These are phyloP conservation scores for Apostasia shenzhenica DNA, from an alignment of 106 monocot genomes.

Conservation along the genomic window DNA sequence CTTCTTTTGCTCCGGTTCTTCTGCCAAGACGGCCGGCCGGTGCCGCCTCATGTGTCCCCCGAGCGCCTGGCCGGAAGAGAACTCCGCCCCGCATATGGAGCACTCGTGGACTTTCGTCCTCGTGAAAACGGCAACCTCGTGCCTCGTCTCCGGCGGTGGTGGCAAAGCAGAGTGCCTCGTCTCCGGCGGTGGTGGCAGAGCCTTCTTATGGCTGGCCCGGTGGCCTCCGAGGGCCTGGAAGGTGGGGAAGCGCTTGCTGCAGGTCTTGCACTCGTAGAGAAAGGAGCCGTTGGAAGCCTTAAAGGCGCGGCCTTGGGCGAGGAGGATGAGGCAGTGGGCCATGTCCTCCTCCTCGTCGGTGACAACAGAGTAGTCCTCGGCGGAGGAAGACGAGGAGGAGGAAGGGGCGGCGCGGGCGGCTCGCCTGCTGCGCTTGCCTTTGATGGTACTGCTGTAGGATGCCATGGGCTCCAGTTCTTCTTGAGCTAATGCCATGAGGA, in stretches of 20 bases:
- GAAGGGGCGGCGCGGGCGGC: neutral
- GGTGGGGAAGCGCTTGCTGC: conserved; percentile 57
- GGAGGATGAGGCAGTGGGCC: conserved; percentile 70
- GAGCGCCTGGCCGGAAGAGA: conserved; percentile 83
- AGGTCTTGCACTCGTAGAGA: conserved; percentile 64
- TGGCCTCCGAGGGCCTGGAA: conserved; percentile 88
- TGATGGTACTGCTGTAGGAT: conserved; percentile 1
- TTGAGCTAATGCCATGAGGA: neutral
- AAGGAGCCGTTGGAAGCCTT: conserved; percentile 9
- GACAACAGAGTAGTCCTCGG: conserved; percentile 2
- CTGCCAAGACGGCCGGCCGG: conserved; percentile 19
- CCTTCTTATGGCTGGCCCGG: conserved; percentile 76
- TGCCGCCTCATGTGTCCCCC: conserved; percentile 99
- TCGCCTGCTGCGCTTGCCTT: conserved; percentile 5
- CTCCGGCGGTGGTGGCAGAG: conserved; percentile 1
- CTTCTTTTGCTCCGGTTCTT: conserved; percentile 8
- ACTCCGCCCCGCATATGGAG: conserved; percentile 71
- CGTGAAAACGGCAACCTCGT: neutral
- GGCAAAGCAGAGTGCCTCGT: neutral
- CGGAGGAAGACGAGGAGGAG: conserved; percentile 23
- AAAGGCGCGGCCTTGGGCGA: conserved; percentile 29
- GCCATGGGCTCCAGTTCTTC: conserved; percentile 1
- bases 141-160: neutral
- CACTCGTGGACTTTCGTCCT: conserved; percentile 65
- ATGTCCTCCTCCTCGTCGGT: conserved; percentile 57